A percentile compares a stretch with the other conserved stretches of the same genome.
These are phyloP conservation scores for Exophiala dermatitidis DNA, from an alignment of 2,329 filamentous ascomycete species.

Conservation along the genomic window DNA sequence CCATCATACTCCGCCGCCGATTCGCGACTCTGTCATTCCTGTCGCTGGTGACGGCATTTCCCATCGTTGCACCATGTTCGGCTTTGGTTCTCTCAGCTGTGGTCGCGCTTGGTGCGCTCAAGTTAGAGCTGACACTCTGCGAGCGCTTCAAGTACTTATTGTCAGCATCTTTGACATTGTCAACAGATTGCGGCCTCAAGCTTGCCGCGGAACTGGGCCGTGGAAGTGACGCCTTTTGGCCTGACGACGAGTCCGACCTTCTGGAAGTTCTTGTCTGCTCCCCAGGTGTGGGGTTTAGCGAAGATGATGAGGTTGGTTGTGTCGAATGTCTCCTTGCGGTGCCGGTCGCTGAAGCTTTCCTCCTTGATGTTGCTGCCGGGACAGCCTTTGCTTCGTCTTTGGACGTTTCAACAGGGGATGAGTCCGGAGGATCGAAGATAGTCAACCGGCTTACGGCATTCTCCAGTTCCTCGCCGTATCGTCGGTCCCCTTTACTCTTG, in stretches of 20 bases:
- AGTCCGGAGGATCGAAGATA: conserved; percentile 23
- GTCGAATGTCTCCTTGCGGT: conserved; percentile 15
- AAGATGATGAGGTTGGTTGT: conserved; percentile 12
- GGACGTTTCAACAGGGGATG: conserved; percentile 15
- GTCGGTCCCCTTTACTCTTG: not conserved
- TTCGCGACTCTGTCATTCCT: conserved; percentile 22
- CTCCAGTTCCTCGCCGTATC: conserved; percentile 13
- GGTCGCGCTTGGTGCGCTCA: not conserved
- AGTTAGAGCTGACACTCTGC: conserved; percentile 12
- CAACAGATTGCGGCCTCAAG: not conserved
- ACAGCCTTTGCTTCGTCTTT: conserved; percentile 3
- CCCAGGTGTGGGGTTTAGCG: not conserved
- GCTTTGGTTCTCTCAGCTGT: not conserved
- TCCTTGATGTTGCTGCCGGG: conserved; percentile 7
- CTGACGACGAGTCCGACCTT: not conserved
- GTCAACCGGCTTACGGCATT: conserved; percentile 23
- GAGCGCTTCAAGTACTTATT: conserved; percentile 11
- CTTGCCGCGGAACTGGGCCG: conserved; percentile 4
- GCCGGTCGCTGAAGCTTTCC: conserved; percentile 1
- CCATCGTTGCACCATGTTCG: not conserved
- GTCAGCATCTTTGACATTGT: not conserved
- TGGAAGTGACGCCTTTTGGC: not conserved
- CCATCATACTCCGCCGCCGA: conserved; percentile 24
- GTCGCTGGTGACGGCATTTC: not conserved
- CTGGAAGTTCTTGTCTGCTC: not conserved